Conservation (phyloP, 768 basidiomycete genomes). For the Infundibulicybe gibba region DNA sequence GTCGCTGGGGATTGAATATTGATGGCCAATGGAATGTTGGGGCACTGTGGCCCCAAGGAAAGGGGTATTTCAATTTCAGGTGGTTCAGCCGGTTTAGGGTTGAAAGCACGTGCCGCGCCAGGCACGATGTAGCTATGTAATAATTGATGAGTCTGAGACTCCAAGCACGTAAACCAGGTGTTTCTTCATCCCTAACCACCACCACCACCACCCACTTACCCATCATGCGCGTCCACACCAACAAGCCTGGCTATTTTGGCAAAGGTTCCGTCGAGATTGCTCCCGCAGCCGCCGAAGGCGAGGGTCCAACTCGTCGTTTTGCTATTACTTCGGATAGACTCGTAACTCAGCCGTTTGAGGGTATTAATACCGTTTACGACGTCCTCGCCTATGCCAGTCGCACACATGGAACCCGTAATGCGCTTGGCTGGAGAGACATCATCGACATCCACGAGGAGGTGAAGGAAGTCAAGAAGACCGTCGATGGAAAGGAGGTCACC, state of each 20-base stretch:
- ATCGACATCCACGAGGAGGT: conserved; percentile 73
- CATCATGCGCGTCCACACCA: conserved; percentile 31
- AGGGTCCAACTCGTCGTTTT: conserved; percentile 56
- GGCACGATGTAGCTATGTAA: no score
- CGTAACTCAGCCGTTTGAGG: conserved; percentile 63
- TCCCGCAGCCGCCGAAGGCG: conserved; percentile 33
- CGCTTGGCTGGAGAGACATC: conserved; percentile 78
- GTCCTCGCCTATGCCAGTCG: conserved; percentile 71
- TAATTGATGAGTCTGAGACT: no score
- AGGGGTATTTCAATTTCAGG: no score
- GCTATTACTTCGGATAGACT: conserved; percentile 53
- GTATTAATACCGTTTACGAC: conserved; percentile 81
- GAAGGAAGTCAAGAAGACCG: conserved; percentile 83
- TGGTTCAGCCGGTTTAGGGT: no score
- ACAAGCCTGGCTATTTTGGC: conserved; percentile 46
- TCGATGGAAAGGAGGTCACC: conserved; percentile 76
- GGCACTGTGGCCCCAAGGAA: no score
- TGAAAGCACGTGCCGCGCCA: no score
- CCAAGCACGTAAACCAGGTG: no score
- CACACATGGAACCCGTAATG: conserved; percentile 70
- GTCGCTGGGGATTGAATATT: no score
- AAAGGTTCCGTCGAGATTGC: conserved; percentile 63
- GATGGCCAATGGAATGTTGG: no score
- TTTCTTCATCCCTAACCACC: background rate
- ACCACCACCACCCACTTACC: conserved; percentile 6